Evolutionary conservation across 2,329 filamentous ascomycete species (phyloP), one percentile per base, ranked within the genome.

Genomic region (Apiospora aurea): DNA sequence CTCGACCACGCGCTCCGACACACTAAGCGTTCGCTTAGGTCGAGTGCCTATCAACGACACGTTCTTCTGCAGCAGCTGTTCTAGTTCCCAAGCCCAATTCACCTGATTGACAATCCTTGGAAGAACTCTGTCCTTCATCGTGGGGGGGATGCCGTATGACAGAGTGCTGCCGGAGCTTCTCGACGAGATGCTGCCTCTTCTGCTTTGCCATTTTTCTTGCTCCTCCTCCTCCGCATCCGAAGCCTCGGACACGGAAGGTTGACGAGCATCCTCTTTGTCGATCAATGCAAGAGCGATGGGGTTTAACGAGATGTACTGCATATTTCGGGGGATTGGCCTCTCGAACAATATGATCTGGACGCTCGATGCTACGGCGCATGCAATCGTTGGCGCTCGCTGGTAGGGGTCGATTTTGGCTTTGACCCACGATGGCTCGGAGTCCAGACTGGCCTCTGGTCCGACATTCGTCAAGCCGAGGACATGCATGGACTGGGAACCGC

Each of bases 301-400:
- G 41, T 91, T 89, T 26, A 98, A 86, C 0, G 96, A 99, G 76
- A 98, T 92, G 81, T 98, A 99, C 82, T 99, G 96, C 96, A 99
- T 98, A 71, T 91, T 90, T 44, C 88, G 91, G 0, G 96, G 96
- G 71, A 93, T 89, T 0, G 96, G 96, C 67, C 95, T 88, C 77
- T 97, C 91, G 82, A 97, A 99, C 72, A 97, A 87, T 72, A 98
- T 93, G 64, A 98, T 89, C 80, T 99, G 96, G 66, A 97, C 90
- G 66, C 91, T 94, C 26, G 93, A 87, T 6, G 90, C 90, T 74
- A 89, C 88, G 67, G 91, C 87, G 72, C 93, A 97, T 71, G 89
- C 90, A 73, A 99, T 91, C 49, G 87, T 88, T 1, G 96, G 96
- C n/a, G 91, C 85, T 73, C 78, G 86, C 76, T 76, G 83, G 76